phyloP scores from a whole-genome alignment of 805 yeast species.

The Geotrichum ghanense region DNA sequence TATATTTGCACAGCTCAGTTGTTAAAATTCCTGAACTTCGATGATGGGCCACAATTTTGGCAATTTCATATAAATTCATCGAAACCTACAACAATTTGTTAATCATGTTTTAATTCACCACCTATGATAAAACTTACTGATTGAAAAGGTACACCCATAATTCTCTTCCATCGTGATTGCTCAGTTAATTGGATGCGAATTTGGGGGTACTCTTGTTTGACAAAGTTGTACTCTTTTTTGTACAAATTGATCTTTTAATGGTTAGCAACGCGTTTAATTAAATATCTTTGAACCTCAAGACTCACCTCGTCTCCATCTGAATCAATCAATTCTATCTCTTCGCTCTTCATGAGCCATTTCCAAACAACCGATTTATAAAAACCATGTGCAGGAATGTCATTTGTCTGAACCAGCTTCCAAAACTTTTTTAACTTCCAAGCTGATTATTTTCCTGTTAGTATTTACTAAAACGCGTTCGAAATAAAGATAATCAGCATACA shows the following conservation, averaged over 20 bases:
- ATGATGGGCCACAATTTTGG: background rate
- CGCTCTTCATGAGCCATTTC: background rate
- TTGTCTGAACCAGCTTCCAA: background rate
- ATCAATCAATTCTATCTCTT: background rate
- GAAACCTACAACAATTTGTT: background rate
- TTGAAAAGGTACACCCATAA: background rate
- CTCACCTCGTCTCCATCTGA: background rate
- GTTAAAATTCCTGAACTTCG: background rate
- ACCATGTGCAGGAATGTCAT: background rate
- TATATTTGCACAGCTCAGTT: background rate
- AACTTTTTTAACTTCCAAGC: background rate
- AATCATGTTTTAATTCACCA: background rate
- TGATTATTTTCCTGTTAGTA: background rate
- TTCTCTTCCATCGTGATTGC: background rate
- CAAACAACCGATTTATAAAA: background rate
- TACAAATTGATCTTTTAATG: background rate
- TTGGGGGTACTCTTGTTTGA: background rate
- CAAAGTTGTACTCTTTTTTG: background rate
- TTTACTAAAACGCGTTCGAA: too few relatives aligned
- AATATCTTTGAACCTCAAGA: background rate
- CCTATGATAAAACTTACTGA: background rate
- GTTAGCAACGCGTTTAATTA: background rate
- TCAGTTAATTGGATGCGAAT: background rate
- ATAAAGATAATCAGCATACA: background rate
- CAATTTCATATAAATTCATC: background rate